Percentiles rank a stretch among this genome's conserved stretches.
phyloP scores from a whole-genome alignment of 169 alveolate genomes.

The Babesia ovata region DNA sequence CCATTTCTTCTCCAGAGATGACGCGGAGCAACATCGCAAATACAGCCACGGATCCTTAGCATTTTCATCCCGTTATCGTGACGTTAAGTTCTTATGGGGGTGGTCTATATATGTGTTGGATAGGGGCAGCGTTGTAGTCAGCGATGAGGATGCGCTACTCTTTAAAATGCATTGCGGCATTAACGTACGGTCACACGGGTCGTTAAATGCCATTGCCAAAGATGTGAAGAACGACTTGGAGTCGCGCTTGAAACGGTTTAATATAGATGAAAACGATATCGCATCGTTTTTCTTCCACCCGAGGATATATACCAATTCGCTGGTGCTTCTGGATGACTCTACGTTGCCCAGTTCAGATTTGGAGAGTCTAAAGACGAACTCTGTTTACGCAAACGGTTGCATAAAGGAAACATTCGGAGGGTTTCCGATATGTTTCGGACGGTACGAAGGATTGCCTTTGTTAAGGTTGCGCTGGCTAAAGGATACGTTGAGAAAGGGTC shows the following conservation, averaged over 20 bases:
- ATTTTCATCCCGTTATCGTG: constrained; percentile 13
- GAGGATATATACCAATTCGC: constrained; percentile 35
- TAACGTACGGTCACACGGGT: background rate
- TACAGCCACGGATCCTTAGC: background rate
- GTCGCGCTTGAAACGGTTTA: constrained; percentile 2
- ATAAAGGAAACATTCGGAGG: constrained; percentile 21
- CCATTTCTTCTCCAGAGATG: background rate
- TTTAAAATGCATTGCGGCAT: constrained; percentile 65
- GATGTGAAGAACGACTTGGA: constrained; percentile 12
- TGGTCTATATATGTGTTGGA: constrained; percentile 46
- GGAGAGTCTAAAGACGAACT: background rate
- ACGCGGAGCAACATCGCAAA: background rate
- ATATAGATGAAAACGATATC: constrained; percentile 35
- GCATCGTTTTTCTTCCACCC: constrained; percentile 23
- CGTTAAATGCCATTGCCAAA: constrained; percentile 14
- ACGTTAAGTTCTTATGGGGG: constrained; percentile 63
- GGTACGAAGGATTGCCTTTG: constrained; percentile 59
- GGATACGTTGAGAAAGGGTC: constrained; percentile 11
- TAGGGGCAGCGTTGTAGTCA: background rate
- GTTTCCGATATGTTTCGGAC: constrained; percentile 37
- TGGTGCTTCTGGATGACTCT: constrained; percentile 34
- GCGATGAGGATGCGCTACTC: constrained; percentile 15
- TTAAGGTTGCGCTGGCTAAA: constrained; percentile 34
- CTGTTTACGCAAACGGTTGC: background rate
- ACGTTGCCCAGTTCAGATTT: background rate